Percentiles rank a stretch among this genome's conserved stretches.
Conservation (phyloP, 2,329 filamentous ascomycete species). For the Neofusicoccum kwambonambiense region DNA sequence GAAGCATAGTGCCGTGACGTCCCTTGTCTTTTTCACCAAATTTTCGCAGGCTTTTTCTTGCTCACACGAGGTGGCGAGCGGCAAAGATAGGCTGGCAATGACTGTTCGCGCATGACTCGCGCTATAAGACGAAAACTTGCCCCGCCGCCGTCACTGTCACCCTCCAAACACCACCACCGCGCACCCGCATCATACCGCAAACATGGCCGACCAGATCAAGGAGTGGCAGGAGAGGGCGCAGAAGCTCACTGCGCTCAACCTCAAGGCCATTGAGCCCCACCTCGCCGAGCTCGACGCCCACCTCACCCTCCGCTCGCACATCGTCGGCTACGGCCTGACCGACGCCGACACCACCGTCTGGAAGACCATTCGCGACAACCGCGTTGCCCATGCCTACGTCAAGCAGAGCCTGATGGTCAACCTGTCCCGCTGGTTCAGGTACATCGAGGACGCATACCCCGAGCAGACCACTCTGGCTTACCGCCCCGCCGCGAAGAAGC, state of each 20-base stretch:
- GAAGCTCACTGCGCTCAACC: constrained; percentile 62
- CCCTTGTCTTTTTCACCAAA: too few species aligned
- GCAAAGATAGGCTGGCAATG: neutral
- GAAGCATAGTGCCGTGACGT: too few species aligned
- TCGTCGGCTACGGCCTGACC: constrained; percentile 76
- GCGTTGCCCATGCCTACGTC: constrained; percentile 76
- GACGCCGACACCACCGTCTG: constrained; percentile 80
- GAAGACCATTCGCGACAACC: constrained; percentile 79
- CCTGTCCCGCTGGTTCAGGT: constrained; percentile 82
- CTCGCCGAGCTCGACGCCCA: constrained; percentile 81
- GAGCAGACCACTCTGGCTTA: constrained; percentile 72
- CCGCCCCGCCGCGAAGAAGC: constrained; percentile 26
- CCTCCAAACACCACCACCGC: neutral
- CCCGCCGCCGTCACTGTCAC: constrained; percentile 15
- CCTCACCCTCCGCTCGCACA: constrained; percentile 80
- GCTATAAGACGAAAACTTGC: constrained; percentile 10
- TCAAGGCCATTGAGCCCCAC: constrained; percentile 75
- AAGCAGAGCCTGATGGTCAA: constrained; percentile 76
- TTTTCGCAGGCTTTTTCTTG: neutral
- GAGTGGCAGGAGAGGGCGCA: constrained; percentile 59
- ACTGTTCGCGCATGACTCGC: constrained; percentile 15
- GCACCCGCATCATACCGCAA: neutral
- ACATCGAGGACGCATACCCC: constrained; percentile 76
- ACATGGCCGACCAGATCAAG: constrained; percentile 42
- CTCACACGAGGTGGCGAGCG: constrained; percentile 11